Evolutionary conservation across 2,329 filamentous ascomycete species (phyloP).

Genomic region (Plenodomus tracheiphilus): DNA sequence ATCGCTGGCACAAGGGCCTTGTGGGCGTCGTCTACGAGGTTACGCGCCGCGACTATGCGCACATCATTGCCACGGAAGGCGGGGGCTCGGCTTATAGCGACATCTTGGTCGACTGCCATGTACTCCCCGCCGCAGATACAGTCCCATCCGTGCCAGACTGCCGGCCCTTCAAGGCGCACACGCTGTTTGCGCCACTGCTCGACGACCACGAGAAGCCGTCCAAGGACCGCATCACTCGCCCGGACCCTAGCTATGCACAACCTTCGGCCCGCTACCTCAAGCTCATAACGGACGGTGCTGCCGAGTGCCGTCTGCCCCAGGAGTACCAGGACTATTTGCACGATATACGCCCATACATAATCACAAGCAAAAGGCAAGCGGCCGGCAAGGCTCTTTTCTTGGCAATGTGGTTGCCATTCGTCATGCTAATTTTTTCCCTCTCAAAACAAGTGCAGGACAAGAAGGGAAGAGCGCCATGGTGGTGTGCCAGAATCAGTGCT

Average conservation of each 20-base stretch:
- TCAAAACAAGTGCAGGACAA: conserved; percentile 62
- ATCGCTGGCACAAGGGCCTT: conserved; percentile 77
- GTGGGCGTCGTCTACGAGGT: conserved; percentile 97
- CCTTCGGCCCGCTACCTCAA: conserved; percentile 82
- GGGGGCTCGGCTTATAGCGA: conserved; percentile 85
- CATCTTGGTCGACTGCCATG: conserved; percentile 75
- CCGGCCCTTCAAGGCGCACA: conserved; percentile 76
- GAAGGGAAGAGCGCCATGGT: conserved; percentile 68
- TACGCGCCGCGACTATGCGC: conserved; percentile 76
- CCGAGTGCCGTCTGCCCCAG: conserved; percentile 76
- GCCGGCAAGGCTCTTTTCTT: conserved; percentile 68
- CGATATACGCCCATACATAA: conserved; percentile 68
- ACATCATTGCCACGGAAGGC: conserved; percentile 88
- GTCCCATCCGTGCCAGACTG: conserved; percentile 68
- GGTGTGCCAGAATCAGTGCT: conserved; percentile 61
- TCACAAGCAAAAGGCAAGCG: conserved; percentile 68
- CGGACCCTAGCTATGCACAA: conserved; percentile 74
- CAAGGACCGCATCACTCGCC: conserved; percentile 57
- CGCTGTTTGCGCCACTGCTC: conserved; percentile 69
- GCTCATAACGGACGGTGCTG: conserved; percentile 76
- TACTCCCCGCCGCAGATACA: conserved; percentile 61
- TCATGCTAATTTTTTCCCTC: conserved; percentile 59
- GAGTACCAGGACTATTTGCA: conserved; percentile 77
- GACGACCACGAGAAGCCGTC: conserved; percentile 21
- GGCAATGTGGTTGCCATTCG: conserved; percentile 59